Evolutionary conservation across 805 yeast genomes (phyloP).

Genomic region (Ogataea zsoltii): DNA sequence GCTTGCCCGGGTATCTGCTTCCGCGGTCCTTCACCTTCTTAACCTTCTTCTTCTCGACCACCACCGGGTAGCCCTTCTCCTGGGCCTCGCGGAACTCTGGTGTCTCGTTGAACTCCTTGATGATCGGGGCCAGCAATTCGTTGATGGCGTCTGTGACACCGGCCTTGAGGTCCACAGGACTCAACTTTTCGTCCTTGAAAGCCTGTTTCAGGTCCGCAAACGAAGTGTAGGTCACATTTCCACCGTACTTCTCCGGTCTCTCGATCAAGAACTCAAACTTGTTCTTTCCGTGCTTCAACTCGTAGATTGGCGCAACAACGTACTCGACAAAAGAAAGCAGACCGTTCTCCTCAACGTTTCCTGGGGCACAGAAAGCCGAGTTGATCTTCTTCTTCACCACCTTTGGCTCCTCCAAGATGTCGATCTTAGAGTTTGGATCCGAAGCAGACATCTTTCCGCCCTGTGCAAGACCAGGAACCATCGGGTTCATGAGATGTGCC

Average conservation of each 20-base stretch:
- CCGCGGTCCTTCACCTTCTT: constrained; percentile 87
- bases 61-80: constrained; percentile 81
- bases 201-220: constrained; percentile 71
- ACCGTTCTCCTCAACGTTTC: constrained; percentile 89
- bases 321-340: constrained; percentile 80
- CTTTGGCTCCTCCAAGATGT: constrained; percentile 86
- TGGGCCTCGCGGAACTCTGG: constrained; percentile 76
- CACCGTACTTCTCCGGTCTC: constrained; percentile 98
- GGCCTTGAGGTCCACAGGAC: constrained; percentile 91
- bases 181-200: constrained; percentile 68
- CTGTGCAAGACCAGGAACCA: constrained; percentile 97
- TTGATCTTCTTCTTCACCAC: constrained; percentile 85
- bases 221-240: constrained; percentile 72
- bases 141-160: constrained; percentile 90
- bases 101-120: constrained; percentile 60
- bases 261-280: constrained; percentile 69
- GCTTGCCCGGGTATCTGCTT: constrained; percentile 75
- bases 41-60: constrained; percentile 60
- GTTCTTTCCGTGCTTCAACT: constrained; percentile 61
- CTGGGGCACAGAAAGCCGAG: constrained; percentile 95
- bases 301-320: constrained; percentile 85
- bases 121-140: constrained; percentile 78
- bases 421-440: constrained; percentile 97
- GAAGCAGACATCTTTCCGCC: constrained; percentile 99
- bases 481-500: constrained; percentile 97